Percentiles rank a stretch among this genome's conserved stretches.
Conservation (phyloP, 192 early-diverging fungal genomes). For the Dissophora ornata region DNA sequence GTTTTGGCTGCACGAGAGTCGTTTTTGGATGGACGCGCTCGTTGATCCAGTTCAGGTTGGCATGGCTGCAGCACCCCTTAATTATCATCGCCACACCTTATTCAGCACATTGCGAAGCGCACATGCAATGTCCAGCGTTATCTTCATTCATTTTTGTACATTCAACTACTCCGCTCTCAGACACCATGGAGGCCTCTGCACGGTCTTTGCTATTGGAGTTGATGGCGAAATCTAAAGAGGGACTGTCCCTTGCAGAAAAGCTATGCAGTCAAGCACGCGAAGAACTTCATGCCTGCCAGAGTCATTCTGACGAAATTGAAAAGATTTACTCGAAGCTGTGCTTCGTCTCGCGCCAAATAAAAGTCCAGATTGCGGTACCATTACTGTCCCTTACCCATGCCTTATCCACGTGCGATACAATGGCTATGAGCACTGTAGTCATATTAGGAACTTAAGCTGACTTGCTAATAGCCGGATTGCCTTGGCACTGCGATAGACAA, state of each 20-base stretch:
- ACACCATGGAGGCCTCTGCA: conserved; percentile 38
- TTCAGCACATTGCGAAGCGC: too few species aligned
- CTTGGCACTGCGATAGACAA: conserved; percentile 12
- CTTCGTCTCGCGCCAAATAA: conserved; percentile 53
- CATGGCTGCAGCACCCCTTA: too few species aligned
- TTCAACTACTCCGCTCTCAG: neutral
- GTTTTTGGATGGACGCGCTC: conserved; percentile 21
- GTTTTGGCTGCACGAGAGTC: conserved; percentile 45
- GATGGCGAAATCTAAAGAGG: conserved; percentile 51
- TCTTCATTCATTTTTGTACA: neutral
- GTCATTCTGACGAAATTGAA: conserved; percentile 49
- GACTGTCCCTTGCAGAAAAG: conserved; percentile 45
- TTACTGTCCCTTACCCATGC: too few species aligned
- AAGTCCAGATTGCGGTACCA: conserved; percentile 35
- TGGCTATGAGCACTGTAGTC: too few species aligned
- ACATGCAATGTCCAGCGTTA: neutral
- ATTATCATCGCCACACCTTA: too few species aligned
- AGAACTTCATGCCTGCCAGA: conserved; percentile 44
- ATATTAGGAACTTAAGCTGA: too few species aligned
- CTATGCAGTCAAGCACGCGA: conserved; percentile 47
- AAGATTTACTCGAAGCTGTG: conserved; percentile 51
- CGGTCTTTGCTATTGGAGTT: conserved; percentile 42
- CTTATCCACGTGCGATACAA: too few species aligned
- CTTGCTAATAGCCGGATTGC: too few species aligned
- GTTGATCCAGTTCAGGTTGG: neutral